Conservation (phyloP, 1,284 basidiomycete genomes). For the Leucoagaricus sp. region DNA sequence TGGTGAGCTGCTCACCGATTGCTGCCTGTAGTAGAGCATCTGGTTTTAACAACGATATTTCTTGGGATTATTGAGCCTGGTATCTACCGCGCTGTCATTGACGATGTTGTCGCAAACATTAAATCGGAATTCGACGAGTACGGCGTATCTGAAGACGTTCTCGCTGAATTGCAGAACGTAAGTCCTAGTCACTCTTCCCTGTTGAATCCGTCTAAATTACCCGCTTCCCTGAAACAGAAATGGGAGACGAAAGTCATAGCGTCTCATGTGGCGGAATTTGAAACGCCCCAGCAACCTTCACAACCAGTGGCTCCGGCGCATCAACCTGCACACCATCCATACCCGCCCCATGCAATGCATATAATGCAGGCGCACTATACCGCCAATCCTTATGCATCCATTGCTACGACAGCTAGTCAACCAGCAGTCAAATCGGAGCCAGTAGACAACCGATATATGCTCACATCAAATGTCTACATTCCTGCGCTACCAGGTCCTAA, state of each 20-base stretch:
- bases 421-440: constrained; percentile 68
- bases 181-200: constrained; percentile 36
- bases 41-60: constrained; percentile 55
- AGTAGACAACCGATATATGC: constrained; percentile 61
- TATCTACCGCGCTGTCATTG: constrained; percentile 93
- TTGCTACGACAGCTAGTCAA: constrained; percentile 36
- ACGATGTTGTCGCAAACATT: constrained; percentile 90
- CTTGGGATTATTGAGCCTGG: constrained; percentile 71
- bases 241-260: constrained; percentile 94
- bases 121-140: constrained; percentile 97
- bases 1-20: constrained; percentile 79
- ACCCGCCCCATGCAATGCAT: constrained; percentile 53
- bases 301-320: constrained; percentile 43
- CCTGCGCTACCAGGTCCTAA: constrained; percentile 68
- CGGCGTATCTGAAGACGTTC: constrained; percentile 90
- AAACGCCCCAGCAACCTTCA: constrained; percentile 50
- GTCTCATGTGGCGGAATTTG: constrained; percentile 94
- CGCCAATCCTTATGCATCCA: constrained; percentile 46
- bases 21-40: constrained; percentile 55
- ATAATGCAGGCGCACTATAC: constrained; percentile 50
- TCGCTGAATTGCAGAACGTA: constrained; percentile 87
- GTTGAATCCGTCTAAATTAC: constrained; percentile 13
- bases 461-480: constrained; percentile 39
- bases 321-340: constrained; percentile 49
- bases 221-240: constrained; percentile 54